Evolutionary conservation across 305 asterid species (phyloP), one percentile per base, ranked within the genome.

Genomic region (Andrographis paniculata): DNA sequence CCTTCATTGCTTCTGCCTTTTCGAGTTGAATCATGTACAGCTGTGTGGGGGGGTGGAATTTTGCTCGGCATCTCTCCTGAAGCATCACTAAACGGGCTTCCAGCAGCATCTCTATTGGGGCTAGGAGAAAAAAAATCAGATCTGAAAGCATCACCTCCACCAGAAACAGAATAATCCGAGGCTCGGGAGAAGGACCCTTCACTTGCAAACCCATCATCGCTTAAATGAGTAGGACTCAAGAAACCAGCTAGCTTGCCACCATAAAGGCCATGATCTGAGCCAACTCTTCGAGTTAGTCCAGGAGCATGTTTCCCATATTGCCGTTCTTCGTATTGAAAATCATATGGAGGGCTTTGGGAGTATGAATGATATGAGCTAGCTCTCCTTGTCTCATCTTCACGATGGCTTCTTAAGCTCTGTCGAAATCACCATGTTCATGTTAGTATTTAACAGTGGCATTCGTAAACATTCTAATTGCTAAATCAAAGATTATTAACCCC

Each of bases 341-440:
- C 97, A 73, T 88, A 84, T 10, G 97, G 95, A 3, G 97, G 97
- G 64, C 97, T 88, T 71, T 84, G 97, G 46, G 97, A 88, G 69
- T 62, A 84, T 55, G 97, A 84, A 69, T 88, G 97, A 62, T 84
- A 88, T 40, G 97, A 88, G 70, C 94, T 88, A 61, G 97, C 94
- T 56, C 95, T 71, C 77, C 95, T 79, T 20, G 64, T 67, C 55
- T 81, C 89, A 30, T 79, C 94, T 63, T 76, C 89, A 42, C 60
- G 79, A 70, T n/a, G n/a, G n/a, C 66, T 75, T 71, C 84, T 67
- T 59, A 73, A 69, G 59, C 71, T 78, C 94, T 81, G 80, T 52
- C 31, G 59, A 72, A 37, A 42, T 47, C 59, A 47, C 13, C 62
- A 69, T 16, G 30, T 53, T 57, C 43, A 56, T 18, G 52, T 64